Base-by-base conservation (phyloP, 148 eudicot species). In the Spergularia marina region DNA sequence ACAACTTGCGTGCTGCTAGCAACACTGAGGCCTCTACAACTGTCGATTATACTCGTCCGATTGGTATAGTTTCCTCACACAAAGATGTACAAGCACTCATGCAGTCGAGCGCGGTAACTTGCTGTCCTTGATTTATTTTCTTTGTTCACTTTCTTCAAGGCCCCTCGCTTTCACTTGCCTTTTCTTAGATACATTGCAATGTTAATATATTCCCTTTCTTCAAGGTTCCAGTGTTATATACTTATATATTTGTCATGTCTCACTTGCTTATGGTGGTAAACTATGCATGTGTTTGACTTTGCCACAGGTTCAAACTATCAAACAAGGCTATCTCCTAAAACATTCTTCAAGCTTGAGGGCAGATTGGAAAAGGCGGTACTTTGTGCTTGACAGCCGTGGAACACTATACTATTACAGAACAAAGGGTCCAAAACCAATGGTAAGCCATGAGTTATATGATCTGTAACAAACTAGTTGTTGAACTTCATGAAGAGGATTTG, bases 341-440 rank as follows among this genome's bases (percentile, higher is more conserved):
- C 89, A 89, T 73, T 94, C 98, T 74, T 94, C 98, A 70, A 94
- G 89, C 79, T 86, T 94, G 80, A 94, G 97, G 80, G 92, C 91
- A 41, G 85, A 94, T 83, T 91, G 97, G 97, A 94, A 91, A 80
- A 88, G 98, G 78, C 91, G 91, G 65, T 94, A 91, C 81, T 94
- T 94, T 84, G 91, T 94, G 76, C 98, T 94, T 30, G 97, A 94
- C 89, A 87, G 91, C 81, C 94, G 83, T 75, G 98, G 98, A 79
- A 83, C 86, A 74, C 84, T 94, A 54, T 91, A 89, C 79, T 91
- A 94, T 85, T 79, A 88, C 74, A 81, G 85, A 77, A 78, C 73
- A 72, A 87, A 85, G 83, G 91, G 87, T 72, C 79, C 82, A 65
- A 88, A 86, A 83, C 72, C 84, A 76, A 80, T 65, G 90, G 98